Evolutionary conservation across 768 basidiomycete species (phyloP), one percentile per base, ranked within the genome.

Genomic region (Termitomyces sp.): DNA sequence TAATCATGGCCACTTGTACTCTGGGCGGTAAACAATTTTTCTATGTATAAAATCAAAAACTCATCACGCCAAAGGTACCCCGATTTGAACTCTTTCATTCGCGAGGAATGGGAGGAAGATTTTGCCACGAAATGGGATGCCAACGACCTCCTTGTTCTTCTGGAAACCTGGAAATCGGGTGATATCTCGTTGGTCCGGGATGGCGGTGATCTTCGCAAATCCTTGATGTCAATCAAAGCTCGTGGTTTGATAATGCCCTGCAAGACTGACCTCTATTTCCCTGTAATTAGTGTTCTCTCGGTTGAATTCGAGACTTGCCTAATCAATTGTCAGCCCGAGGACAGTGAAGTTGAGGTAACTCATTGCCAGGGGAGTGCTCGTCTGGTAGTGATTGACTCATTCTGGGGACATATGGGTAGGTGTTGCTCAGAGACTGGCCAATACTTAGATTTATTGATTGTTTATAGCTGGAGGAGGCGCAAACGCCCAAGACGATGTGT

Each of bases 401-500:
- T 78, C 37, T 83, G 78, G 81, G 83, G 84, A 9, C 83, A 85
- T 65, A 71, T 78, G 67, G 78, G 82, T 80, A 59, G 49, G 76
- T 56, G 14, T 7, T 26, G 26, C 23, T 17, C 55, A 37, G 33
- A 38, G 8, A 12, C 3, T 8, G 17, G 15, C 50, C n/a, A 51
- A 21, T 23, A 5, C 19, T 56, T 5, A 9, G 6, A 30, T 42
- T 23, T 28, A 28, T 35, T 12, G 5, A 26, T 14, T n/a, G 23
- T 23, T 11, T n/a, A 37, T 55, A 79, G 79, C 76, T 54, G 81
- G 79, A 15, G 76, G 75, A 21, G 77, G 76, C 19, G 56, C 69
- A 1, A 77, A 78, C 53, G 46, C 57, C 7, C 58, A 68, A 10
- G 79, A 80, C 42, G 66, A 69, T 30, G 60, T 60, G n/a, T 81